phyloP scores from a whole-genome alignment of 1,284 basidiomycete genomes.

The Termitomyces sp. region DNA sequence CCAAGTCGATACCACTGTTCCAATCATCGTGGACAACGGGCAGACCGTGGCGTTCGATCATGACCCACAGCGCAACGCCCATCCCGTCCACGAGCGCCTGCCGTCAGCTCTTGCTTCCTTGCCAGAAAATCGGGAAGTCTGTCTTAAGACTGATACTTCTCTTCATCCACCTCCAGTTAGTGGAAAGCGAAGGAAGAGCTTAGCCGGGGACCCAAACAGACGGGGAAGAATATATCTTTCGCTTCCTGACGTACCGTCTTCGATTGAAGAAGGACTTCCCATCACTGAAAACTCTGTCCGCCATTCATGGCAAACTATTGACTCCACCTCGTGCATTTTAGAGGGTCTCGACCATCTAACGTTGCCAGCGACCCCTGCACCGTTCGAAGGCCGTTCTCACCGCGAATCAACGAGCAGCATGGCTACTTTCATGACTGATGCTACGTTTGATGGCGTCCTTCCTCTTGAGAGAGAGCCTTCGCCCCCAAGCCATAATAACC shows the following conservation, averaged over 20 bases:
- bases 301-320: conserved; percentile 42
- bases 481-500: conserved; percentile 15
- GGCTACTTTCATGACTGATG: conserved; percentile 52
- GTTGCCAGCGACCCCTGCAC: conserved; percentile 32
- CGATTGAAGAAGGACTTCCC: conserved; percentile 10
- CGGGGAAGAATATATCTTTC: conserved; percentile 17
- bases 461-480: conserved; percentile 25
- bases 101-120: conserved; percentile 39
- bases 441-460: conserved; percentile 53
- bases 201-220: conserved; percentile 14
- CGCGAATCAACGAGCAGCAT: conserved; percentile 54
- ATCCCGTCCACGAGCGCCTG: conserved; percentile 25
- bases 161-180: conserved; percentile 5
- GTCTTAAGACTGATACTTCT: conserved; percentile 20
- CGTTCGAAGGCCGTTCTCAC: conserved; percentile 26
- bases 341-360: conserved; percentile 39
- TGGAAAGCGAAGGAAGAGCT: conserved; percentile 19
- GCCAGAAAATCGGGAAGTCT: conserved; percentile 44
- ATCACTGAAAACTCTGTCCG: conserved; percentile 21
- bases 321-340: conserved; percentile 31
- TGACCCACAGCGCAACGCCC: conserved; percentile 32
- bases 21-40: conserved; percentile 32
- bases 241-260: conserved; percentile 12
- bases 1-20: conserved; percentile 21
- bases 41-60: conserved; percentile 43